A percentile compares a stretch with the other conserved stretches of the same genome.
Evolutionary conservation across 352 stramenopile species (phyloP).

Genomic region (Nothophytophthora sp.): DNA sequence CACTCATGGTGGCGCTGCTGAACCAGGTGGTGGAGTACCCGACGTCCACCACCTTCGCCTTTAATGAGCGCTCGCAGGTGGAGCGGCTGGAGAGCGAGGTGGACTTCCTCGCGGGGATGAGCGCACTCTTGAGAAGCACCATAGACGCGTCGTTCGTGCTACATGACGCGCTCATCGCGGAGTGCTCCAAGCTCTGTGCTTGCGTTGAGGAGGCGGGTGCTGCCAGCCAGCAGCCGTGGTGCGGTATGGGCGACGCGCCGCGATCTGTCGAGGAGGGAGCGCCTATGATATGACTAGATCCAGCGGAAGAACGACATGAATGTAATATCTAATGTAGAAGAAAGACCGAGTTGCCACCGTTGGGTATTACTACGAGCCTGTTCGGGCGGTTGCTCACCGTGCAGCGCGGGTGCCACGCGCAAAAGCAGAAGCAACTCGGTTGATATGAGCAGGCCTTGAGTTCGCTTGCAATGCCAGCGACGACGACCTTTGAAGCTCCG

Average conservation of each 20-base stretch:
- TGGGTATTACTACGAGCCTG: too few relatives aligned
- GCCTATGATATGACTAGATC: too few relatives aligned
- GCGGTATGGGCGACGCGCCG: conserved; percentile 20
- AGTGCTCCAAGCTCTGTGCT: conserved; percentile 28
- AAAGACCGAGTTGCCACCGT: too few relatives aligned
- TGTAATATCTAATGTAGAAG: too few relatives aligned
- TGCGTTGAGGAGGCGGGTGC: conserved; percentile 23
- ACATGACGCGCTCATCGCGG: conserved; percentile 25
- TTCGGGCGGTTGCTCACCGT: too few relatives aligned
- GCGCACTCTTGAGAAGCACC: conserved; percentile 25
- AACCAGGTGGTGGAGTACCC: conserved; percentile 36
- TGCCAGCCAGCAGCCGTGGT: conserved; percentile 8
- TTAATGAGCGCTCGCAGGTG: conserved; percentile 44
- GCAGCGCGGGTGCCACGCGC: too few relatives aligned
- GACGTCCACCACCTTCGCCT: conserved; percentile 40
- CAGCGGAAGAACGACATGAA: too few relatives aligned
- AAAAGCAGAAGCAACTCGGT: too few relatives aligned
- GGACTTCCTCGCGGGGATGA: conserved; percentile 47
- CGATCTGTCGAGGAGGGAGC: too few relatives aligned
- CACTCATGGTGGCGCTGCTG: conserved; percentile 35
- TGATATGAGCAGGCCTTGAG: too few relatives aligned
- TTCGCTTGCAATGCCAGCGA: too few relatives aligned
- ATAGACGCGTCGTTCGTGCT: conserved; percentile 26
- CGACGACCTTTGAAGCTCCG: too few relatives aligned
- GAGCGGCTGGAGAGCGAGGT: conserved; percentile 38